Base-by-base conservation (phyloP, 495 filamentous ascomycete species). In the Parathielavia hyrcaniae region DNA sequence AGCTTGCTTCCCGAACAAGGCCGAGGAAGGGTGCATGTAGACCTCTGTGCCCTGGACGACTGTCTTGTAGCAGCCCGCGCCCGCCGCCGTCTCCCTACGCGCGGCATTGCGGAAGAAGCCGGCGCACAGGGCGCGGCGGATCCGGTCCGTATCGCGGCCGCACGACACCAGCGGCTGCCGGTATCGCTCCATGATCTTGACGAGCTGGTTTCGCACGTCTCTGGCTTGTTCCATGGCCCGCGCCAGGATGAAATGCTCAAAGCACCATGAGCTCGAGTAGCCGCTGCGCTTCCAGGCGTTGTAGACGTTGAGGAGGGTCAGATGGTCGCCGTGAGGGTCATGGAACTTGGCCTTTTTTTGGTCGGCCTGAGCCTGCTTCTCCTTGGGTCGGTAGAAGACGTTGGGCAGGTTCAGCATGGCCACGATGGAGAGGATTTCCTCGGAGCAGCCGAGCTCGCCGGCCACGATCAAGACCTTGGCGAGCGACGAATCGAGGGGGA, bases 341-440 rank as follows among this genome's bases (percentile, higher is more conserved):
- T 97, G 90, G 74, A 97, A 97, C 68, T 95, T 96, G 41, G 90
- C 80, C 70, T 97, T 97, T 78, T 97, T 97, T 70, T 96, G 89
- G 64, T 97, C 93, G 13, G 93, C 93, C 67, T 96, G 90, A 50
- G 85, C 82, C 65, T 97, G 93, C 69, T 97, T 97, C 62, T 97
- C 93, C 62, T 96, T 96, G 0, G 95, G 93, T 0, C 93, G 84
- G 68, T 96, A 95, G 72, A 97, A 99, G 46, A 96, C 81, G 5
- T 83, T 88, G 38, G 84, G 84, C 19, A 90, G 82, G 4, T 84
- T 89, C 46, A 97, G 81, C 93, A 97, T 97, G 51, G 92, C 89
- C 1, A 97, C 90, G 57, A 99, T 97, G 60, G 80, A 89, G 20
- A 99, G 81, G 57, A 97, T 84, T 71, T 99, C 93, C 38, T 97